Evolutionary conservation across 768 basidiomycete genomes (phyloP), one percentile per base, ranked within the genome.

Genomic region (Terana coerulea): DNA sequence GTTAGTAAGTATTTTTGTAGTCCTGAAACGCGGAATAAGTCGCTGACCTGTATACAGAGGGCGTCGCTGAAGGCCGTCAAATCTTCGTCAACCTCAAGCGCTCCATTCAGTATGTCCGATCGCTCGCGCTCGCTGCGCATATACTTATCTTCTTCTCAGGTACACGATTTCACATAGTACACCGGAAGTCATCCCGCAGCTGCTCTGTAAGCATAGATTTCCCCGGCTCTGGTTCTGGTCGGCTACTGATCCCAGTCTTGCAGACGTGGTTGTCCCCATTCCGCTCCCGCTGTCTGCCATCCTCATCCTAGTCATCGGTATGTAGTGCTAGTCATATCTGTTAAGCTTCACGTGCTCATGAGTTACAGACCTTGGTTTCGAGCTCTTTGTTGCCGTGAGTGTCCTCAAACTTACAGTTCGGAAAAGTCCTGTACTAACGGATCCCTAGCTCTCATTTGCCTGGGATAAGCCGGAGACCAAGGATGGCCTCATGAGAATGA

Each of bases 41-140:
- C 43, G 11, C 19, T 35, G 19, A 40, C 15, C 17, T 52, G 15
- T 14, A 2, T 41, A 17, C 58, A 81, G 79, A 83, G 74, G 84
- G 84, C 56, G 83, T 84, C 26, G 75, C 78, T 0, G 84, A 86
- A 65, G 83, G 83, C 37, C 80, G 82, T 36, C 78, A 80, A 59
- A 85, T 85, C 26, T 86, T 86, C 61, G 78, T 78, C 43, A 86
- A 86, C 63, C 67, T 86, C 41, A 86, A 86, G 64, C 76, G 83
- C 3, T 84, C 83, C 2, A 86, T 86, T 43, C 82, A 85, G 77
- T 83, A 63, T 45, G 73, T 61, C n/a, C n/a, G n/a, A 22, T 11
- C 28, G 4, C 39, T n/a, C 15, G n/a, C 39, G n/a, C 8, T n/a
- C 21, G 4, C n/a, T 24, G 39, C n/a, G 14, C 25, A 26, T 9